Evolutionary conservation across 768 basidiomycete species (phyloP).

Genomic region (Mycena metata): DNA sequence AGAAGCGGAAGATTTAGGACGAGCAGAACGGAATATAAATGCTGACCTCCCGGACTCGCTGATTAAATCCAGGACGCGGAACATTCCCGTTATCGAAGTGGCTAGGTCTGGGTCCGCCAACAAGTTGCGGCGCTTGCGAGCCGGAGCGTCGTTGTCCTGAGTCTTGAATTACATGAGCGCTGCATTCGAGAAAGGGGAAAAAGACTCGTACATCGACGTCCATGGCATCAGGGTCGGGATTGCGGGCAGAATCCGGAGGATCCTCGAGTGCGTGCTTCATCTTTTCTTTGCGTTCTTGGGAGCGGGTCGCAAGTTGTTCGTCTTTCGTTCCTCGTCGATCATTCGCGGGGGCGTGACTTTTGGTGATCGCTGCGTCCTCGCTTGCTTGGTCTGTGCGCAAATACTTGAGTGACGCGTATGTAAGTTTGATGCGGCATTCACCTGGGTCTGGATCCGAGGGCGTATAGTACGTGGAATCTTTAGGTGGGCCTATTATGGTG

Average conservation of each 20-base stretch:
- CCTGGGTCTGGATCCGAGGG: no score
- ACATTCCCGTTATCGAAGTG: slow-evolving; percentile 59
- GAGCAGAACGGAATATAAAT: not conserved
- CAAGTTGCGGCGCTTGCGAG: not conserved
- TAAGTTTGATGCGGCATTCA: no score
- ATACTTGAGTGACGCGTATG: no score
- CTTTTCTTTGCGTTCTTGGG: slow-evolving; percentile 6
- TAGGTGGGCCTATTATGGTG: no score
- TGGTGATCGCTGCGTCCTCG: no score
- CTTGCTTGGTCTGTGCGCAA: no score
- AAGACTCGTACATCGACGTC: slow-evolving; percentile 17
- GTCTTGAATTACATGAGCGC: not conserved
- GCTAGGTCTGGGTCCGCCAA: slow-evolving; percentile 35
- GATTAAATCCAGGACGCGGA: slow-evolving; percentile 67
- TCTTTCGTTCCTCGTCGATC: slow-evolving; percentile 3
- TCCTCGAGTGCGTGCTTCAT: not conserved
- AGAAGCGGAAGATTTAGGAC: not conserved
- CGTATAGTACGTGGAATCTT: no score
- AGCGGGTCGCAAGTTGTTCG: not conserved
- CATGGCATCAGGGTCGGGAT: slow-evolving; percentile 15
- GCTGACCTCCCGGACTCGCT: slow-evolving; percentile 57
- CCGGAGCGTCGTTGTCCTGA: not conserved
- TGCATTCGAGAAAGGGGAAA: not conserved
- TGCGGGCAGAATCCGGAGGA: not conserved
- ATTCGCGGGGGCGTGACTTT: slow-evolving; percentile 15